These are phyloP conservation scores for Trichoderma sp. DNA, from an alignment of 2,329 filamentous ascomycete species.

Conservation along the genomic window DNA sequence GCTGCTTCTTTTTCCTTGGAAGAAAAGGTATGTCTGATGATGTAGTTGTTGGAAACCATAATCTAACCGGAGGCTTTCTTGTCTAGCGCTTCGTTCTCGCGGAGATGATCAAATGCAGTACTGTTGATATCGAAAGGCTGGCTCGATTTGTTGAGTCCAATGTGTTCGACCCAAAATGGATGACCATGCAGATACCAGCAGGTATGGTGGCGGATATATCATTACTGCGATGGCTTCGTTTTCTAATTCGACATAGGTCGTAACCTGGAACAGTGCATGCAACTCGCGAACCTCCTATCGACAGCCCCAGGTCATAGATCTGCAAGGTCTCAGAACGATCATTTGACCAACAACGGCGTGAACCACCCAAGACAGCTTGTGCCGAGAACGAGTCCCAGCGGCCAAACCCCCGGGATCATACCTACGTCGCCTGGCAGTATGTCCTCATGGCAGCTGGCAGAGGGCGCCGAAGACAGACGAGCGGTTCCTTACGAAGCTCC, in stretches of 20 bases:
- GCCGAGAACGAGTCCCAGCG: conserved; percentile 5
- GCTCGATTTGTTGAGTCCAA: conserved; percentile 46
- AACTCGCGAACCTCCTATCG: conserved; percentile 39
- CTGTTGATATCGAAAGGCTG: conserved; percentile 45
- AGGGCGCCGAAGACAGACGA: conserved; percentile 18
- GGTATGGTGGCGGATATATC: conserved; percentile 34
- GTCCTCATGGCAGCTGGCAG: conserved; percentile 26
- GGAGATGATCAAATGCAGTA: conserved; percentile 57
- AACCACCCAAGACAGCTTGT: conserved; percentile 6
- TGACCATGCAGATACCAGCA: conserved; percentile 46
- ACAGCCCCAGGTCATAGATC: conserved; percentile 20
- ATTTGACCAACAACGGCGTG: background rate
- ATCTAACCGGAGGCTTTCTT: background rate
- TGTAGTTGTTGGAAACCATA: background rate
- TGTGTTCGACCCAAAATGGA: conserved; percentile 43
- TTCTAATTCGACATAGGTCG: conserved; percentile 37
- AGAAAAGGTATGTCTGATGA: conserved; percentile 20
- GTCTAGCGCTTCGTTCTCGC: conserved; percentile 54
- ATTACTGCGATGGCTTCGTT: background rate
- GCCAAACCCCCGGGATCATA: background rate
- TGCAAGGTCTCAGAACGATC: conserved; percentile 13
- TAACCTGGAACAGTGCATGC: conserved; percentile 46
- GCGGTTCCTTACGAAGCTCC: conserved; percentile 16
- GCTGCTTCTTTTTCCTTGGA: conserved; percentile 8
- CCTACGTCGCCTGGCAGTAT: conserved; percentile 20